phyloP scores from a whole-genome alignment of 2,329 filamentous ascomycete species.

The Akanthomyces lecanii region DNA sequence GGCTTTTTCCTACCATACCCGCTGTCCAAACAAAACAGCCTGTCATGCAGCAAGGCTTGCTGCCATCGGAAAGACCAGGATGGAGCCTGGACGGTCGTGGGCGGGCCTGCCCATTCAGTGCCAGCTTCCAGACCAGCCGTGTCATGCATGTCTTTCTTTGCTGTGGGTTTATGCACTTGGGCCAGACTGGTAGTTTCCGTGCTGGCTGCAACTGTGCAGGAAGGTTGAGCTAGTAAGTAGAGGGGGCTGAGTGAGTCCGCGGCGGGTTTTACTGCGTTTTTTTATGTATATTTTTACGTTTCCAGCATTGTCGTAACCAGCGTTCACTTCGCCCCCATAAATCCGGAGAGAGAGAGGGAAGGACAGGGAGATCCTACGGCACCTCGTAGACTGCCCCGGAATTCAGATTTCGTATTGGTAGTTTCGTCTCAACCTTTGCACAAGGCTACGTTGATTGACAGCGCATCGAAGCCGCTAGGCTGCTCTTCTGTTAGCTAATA shows the following conservation, averaged over 20 bases:
- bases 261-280: neutral
- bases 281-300: neutral
- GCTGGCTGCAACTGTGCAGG: neutral
- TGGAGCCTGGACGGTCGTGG: neutral
- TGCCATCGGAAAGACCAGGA: neutral
- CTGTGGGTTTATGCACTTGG: neutral
- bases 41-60: neutral
- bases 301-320: neutral
- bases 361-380: neutral
- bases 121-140: neutral
- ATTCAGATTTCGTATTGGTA: neutral
- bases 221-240: neutral
- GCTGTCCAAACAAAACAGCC: neutral
- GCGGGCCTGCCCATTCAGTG: neutral
- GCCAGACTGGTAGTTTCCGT: neutral
- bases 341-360: neutral
- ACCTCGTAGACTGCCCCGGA: neutral
- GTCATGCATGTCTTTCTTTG: conserved; percentile 1
- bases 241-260: neutral
- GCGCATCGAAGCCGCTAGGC: neutral
- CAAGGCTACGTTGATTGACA: neutral
- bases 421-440: neutral
- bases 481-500: neutral
- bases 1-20: neutral
- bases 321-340: neutral